Evolutionary conservation across 164 flowering plant genomes (phyloP), one percentile per base, ranked within the genome.

Genomic region (Vitis cinerea): DNA sequence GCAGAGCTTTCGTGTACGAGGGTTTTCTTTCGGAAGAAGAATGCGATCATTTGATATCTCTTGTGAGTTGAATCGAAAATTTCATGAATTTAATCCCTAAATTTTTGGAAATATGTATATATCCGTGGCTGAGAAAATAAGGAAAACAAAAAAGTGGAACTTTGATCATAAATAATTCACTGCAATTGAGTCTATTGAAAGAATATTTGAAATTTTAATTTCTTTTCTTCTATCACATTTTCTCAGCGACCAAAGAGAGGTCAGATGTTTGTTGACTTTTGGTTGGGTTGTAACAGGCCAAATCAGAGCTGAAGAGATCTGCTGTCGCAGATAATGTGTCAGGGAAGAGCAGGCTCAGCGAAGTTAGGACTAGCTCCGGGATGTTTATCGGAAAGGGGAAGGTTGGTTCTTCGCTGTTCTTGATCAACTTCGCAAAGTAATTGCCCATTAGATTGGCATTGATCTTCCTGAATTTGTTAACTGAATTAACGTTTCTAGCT

Each of bases 341-440:
- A 3, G 99, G 98, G 59, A 61, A 90, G 74, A 88, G 96, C 76
- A 84, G 77, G 82, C 85, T 87, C 11, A 95, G 98, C 49, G 90
- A 91, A 68, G 98, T 93, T 61, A 86, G 99, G 54, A 95, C 99
- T 13, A 95, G 99, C 83, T 95, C 99, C 2, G 99, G 99, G 15
- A 89, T 84, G 90, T 95, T 95, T 69, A 91, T 95, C 57, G 27
- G 70, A 0, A 95, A 91, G 71, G 91, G 66, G 54, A 91, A 95
- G 94, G 99, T 95, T 61, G 62, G 77, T 65, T 68, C 51, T 57
- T 58, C 65, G 6, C 71, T 10, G 17, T 11, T 61, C 67, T 70
- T 55, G 47, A 37, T 37, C 1, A 6, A 37, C 44, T 37, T 37
- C 44, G n/a, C n/a, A n/a, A n/a, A n/a, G n/a, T n/a, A n/a, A n/a